phyloP scores from a whole-genome alignment of 192 early-diverging fungal genomes.

The Spizellomyces sp. region DNA sequence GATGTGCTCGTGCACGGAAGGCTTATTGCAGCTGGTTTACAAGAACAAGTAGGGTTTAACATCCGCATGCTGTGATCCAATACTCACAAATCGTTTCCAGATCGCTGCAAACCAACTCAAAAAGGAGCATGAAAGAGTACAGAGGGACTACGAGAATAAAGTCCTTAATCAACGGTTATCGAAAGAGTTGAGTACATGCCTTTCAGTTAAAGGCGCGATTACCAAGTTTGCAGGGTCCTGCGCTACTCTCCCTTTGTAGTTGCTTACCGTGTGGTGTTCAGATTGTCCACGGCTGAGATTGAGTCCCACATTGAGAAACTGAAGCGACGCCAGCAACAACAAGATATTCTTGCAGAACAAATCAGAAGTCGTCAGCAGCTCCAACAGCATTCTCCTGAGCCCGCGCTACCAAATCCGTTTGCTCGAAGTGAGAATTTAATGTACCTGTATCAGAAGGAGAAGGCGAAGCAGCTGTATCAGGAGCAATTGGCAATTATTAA shows the following conservation, averaged over 20 bases:
- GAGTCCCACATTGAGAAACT: slow-evolving; percentile 48
- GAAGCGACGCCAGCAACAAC: slow-evolving; percentile 34
- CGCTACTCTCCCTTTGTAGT: no score
- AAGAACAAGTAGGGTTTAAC: slow-evolving; percentile 40
- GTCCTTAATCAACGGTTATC: slow-evolving; percentile 36
- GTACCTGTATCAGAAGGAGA: slow-evolving; percentile 52
- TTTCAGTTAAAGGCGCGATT: no score
- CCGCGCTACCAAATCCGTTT: slow-evolving; percentile 38
- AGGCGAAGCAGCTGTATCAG: slow-evolving; percentile 53
- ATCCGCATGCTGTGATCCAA: no score
- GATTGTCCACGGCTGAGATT: not conserved
- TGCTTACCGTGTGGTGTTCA: no score
- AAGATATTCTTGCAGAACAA: slow-evolving; percentile 44
- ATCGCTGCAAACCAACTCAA: slow-evolving; percentile 33
- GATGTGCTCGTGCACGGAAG: slow-evolving; percentile 31
- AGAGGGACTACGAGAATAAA: slow-evolving; percentile 40
- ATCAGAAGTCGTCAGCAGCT: slow-evolving; percentile 15
- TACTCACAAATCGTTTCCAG: not conserved
- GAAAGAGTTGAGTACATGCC: slow-evolving; percentile 36
- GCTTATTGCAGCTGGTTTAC: slow-evolving; percentile 30
- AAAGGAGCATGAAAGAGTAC: slow-evolving; percentile 9
- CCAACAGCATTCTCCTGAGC: slow-evolving; percentile 9
- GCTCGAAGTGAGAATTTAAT: slow-evolving; percentile 51
- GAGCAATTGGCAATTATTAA: slow-evolving; percentile 51
- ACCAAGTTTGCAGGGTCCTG: no score